Evolutionary conservation across 768 basidiomycete species (phyloP), one percentile per base, ranked within the genome.

Genomic region (Russula sp.): DNA sequence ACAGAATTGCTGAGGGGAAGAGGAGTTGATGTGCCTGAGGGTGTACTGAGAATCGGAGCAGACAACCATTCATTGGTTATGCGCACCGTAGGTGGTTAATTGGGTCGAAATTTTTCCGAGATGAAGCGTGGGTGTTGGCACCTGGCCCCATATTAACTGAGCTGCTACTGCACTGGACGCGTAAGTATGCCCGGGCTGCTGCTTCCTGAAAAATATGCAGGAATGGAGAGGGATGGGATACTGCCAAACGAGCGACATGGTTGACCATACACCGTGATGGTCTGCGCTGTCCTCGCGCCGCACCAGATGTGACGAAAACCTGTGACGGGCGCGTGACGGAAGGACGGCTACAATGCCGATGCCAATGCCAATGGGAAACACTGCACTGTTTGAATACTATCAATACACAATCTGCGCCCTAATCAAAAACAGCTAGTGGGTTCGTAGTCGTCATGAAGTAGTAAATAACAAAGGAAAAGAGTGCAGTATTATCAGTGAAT

Each of bases 131-230:
- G 13, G 32, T 38, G 51, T 14, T 11, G 13, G 32, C 32, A 45
- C 57, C 42, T 35, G 45, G 22, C 18, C 32, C 32, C 20, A 39
- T 25, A 29, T 25, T 22, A 18, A 32, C 18, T 20, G 8, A n/a
- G 39, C n/a, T 48, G 41, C 13, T 20, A 41, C 20, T 16, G 42
- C 11, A 2, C 22, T 18, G 20, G 29, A 65, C 56, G 57, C 75
- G 73, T 32, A 70, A 66, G 75, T 80, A 84, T 50, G 81, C 82
- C 53, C 77, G 78, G 65, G 75, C 75, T 20, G 82, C 82, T 59
- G 80, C 81, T 42, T 73, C 73, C 58, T 79, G 79, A 5, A 82
- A 73, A 49, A 78, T 72, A 51, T 74, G 71, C 34, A 72, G 70
- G 65, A 82, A 78, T 11, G 71, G 61, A 22, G 67, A 50, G 63